A percentile compares a stretch with the other conserved stretches of the same genome.
Conservation (phyloP, 2,329 filamentous ascomycete genomes). For the Xylariaceae sp. region DNA sequence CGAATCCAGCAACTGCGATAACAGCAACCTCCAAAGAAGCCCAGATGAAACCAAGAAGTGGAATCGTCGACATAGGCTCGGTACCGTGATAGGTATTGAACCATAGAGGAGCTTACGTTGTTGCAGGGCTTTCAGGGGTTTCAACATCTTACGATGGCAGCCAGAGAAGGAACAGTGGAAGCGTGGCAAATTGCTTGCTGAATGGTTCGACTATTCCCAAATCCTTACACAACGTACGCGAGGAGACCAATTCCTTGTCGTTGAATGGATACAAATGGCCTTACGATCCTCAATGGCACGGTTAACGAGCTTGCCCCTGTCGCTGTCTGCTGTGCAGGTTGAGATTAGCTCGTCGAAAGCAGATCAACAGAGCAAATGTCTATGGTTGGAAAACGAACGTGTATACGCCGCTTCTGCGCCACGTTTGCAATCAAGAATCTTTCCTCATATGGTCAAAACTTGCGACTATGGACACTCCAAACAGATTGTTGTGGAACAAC, state of each 20-base stretch:
- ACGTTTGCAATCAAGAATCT: not conserved
- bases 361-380: too few species aligned
- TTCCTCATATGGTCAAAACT: not conserved
- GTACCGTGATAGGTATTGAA: not conserved
- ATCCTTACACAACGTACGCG: not conserved
- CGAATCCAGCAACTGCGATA: not conserved
- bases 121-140: not conserved
- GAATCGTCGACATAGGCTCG: not conserved
- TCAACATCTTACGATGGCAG: too few species aligned
- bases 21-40: not conserved
- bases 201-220: not conserved
- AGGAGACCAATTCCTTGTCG: not conserved
- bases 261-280: not conserved
- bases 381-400: not conserved
- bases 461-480: not conserved
- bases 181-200: too few species aligned
- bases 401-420: not conserved
- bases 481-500: too few species aligned
- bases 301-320: not conserved
- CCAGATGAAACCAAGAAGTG: not conserved
- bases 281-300: not conserved
- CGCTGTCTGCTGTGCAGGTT: not conserved
- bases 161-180: too few species aligned
- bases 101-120: not conserved
- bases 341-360: not conserved